Base-by-base conservation (phyloP, 768 basidiomycete genomes). In the Clathrus columnatus region DNA sequence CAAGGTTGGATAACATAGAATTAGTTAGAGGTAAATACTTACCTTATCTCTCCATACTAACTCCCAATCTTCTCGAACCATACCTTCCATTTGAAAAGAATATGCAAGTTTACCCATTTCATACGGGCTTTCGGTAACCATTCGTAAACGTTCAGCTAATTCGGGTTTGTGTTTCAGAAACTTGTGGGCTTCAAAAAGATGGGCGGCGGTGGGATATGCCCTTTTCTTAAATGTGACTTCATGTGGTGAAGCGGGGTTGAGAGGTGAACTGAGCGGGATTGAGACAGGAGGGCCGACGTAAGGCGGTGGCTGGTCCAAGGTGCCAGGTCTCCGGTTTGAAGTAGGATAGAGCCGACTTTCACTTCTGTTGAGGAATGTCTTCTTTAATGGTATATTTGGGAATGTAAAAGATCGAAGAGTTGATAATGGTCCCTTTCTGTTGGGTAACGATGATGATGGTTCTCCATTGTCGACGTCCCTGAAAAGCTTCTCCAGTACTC, bases 171-270 rank as follows among this genome's bases (percentile, higher is more conserved):
- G 65, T 1, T 73, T 72, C 32, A 80, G 62, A 65, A 81, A 91
- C 65, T 85, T 85, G 63, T 85, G 70, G 7, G 87, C 86, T 67
- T 91, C 86, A 52, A 81, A 76, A n/a, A 91, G 73, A 60, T 91
- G 88, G 61, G 82, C 67, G 8, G 84, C 88, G 1, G 81, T 84
- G 1, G 85, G 85, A 61, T 83, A 91, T 42, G 68, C 66, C 51
- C 70, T 71, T 28, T 79, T 73, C 30, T 73, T 65, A 65, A 81
- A 83, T 51, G 81, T 53, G 20, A 91, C 75, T 4, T 72, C 73
- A 61, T 87, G 80, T 1, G 72, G 77, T 1, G 88, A 54, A 18
- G 44, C 30, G n/a, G 53, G 53, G 46, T 54, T 54, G 23, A 87
- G 60, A 82, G 79, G 61, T 81, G 85, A 65, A 85, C 69, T 66